Evolutionary conservation across 2,329 filamentous ascomycete genomes (phyloP).

Genomic region (Domatiomyces catenatus): DNA sequence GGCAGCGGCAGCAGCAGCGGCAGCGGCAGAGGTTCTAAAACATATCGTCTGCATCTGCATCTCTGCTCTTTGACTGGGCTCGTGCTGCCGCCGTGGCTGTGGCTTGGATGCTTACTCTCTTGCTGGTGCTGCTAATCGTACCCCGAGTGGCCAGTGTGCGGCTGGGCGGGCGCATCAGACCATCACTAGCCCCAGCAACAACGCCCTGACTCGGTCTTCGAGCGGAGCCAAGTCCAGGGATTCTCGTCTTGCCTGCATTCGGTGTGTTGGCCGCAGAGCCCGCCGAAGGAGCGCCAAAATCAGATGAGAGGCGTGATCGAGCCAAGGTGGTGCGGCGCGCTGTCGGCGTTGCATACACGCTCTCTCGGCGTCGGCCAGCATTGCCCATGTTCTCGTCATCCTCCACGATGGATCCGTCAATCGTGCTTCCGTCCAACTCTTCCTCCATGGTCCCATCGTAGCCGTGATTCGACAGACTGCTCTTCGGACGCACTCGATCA

Average conservation of each 20-base stretch:
- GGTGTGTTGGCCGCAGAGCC: neutral
- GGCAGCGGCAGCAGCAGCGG: neutral
- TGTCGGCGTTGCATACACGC: neutral
- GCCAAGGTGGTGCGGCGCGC: neutral
- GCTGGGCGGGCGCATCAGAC: neutral
- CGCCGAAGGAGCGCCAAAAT: neutral
- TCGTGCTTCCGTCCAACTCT: conserved; percentile 1
- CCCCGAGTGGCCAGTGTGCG: neutral
- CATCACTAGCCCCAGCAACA: neutral
- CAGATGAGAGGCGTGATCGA: neutral
- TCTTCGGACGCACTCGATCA: conserved; percentile 17
- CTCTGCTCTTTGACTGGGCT: neutral
- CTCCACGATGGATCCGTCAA: neutral
- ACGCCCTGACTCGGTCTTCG: neutral
- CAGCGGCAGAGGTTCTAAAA: neutral
- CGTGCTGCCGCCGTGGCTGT: neutral
- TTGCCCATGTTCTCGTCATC: neutral
- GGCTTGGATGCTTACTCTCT: neutral
- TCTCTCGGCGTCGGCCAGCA: neutral
- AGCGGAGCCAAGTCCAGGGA: neutral
- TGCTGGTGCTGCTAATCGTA: neutral
- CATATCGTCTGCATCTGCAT: neutral
- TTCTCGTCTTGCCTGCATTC: neutral
- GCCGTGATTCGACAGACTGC: conserved; percentile 13
- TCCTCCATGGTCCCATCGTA: conserved; percentile 17